Base-by-base conservation (phyloP, 1,284 basidiomycete species). In the Fomitiporia mediterranea region DNA sequence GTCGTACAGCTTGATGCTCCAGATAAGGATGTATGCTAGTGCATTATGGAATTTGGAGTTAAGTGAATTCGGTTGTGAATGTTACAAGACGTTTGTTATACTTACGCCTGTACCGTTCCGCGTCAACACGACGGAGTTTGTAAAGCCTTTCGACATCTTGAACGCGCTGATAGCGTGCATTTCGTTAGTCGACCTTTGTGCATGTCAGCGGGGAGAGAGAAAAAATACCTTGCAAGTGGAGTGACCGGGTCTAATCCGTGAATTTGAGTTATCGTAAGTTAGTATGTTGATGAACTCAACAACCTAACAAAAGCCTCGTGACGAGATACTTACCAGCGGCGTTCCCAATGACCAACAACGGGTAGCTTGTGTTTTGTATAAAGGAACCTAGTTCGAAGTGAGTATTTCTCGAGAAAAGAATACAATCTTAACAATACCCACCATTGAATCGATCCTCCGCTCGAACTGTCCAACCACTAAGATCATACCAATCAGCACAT, bases 61-160 rank as follows among this genome's bases (percentile, higher is more conserved):
- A 21, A 9, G 19, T n/a, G 37, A 9, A n/a, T 28, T 4, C 23
- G 27, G 9, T 15, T 9, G 21, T 19, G 19, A 17, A 32, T 34
- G 30, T 13, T 27, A 37, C 15, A 39, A n/a, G n/a, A n/a, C n/a
- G n/a, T n/a, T n/a, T n/a, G n/a, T n/a, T 21, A 11, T 7, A 49
- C 60, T 30, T 49, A 64, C 64, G 1, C 64, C 63, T 6, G 58
- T 48, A 13, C 60, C 62, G 37, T 63, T 60, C 47, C 64, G 63
- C 2, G 56, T 60, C 3, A 65, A 53, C 3, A 64, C 64, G 7
- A 64, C 62, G 13, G 64, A 60, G 32, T 55, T 47, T 8, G 43
- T 49, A 53, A 65, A 64, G 17, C 56, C 61, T 17, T 52, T 50
- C 6, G 60, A 51, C 51, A 65, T 61, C 28, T 55, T 58, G 27